phyloP scores from a whole-genome alignment of 73 alveolate genomes.

The Uronychia setigera region DNA sequence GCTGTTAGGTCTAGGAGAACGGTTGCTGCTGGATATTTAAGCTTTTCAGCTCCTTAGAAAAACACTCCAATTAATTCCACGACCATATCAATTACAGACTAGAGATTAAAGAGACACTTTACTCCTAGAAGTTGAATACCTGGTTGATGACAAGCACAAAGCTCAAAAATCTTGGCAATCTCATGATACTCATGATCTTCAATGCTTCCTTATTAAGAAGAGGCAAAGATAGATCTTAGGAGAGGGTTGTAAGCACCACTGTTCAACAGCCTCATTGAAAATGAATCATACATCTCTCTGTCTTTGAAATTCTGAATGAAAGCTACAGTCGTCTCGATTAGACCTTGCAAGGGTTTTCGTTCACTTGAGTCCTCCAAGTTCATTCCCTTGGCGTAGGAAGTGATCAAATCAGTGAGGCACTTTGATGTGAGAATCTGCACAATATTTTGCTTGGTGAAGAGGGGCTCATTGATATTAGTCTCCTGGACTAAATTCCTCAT shows the following conservation, averaged over 20 bases:
- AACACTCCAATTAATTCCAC: conserved; percentile 19
- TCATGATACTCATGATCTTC: conserved; percentile 18
- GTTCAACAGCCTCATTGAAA: conserved; percentile 16
- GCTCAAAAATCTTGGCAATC: conserved; percentile 50
- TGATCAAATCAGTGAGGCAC: conserved; percentile 2
- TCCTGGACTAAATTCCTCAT: not conserved
- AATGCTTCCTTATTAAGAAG: not conserved
- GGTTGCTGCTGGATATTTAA: conserved; percentile 67
- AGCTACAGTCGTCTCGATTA: conserved; percentile 17
- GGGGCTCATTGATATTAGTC: not conserved
- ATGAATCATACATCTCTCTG: conserved; percentile 52
- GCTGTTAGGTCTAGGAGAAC: conserved; percentile 62
- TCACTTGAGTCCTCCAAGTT: not conserved
- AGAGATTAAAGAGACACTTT: not conserved
- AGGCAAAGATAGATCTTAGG: not conserved
- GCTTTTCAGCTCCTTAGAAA: conserved; percentile 5
- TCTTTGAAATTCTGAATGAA: conserved; percentile 46
- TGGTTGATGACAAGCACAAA: conserved; percentile 55
- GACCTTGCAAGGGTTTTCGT: conserved; percentile 1
- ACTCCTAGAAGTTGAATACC: conserved; percentile 26
- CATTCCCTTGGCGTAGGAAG: conserved; percentile 13
- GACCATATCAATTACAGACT: conserved; percentile 4
- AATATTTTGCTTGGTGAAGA: conserved; percentile 18
- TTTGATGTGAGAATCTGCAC: not conserved
- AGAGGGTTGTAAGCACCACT: conserved; percentile 12